Evolutionary conservation across 2,329 filamentous ascomycete genomes (phyloP), one percentile per base, ranked within the genome.

Genomic region (Botryotinia convoluta): DNA sequence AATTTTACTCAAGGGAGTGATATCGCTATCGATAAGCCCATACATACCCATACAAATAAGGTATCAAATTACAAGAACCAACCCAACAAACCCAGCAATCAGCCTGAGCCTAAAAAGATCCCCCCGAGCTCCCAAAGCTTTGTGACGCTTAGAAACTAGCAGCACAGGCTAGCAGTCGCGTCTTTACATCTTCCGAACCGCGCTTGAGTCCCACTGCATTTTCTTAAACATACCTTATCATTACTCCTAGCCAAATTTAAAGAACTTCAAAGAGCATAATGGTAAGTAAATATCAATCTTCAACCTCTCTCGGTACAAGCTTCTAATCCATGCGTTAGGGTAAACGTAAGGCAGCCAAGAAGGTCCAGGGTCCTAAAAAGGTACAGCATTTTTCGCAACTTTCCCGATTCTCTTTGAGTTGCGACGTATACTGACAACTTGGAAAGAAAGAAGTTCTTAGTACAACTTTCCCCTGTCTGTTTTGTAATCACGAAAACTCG

Each of bases 401-500:
- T 37, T 48, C 48, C 71, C 18, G 35, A 62, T 60, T 44, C 26
- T 67, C 61, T 45, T 42, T 4, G 45, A 37, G 60, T 63, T 59
- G 72, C 62, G 51, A 57, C 51, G 57, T 20, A 32, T 45, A 70
- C 67, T 70, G 57, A 69, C 60, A 29, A 44, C 20, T 57, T 37
- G 14, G 39, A 74, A 77, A 92, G 90, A 84, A 88, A 81, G 92
- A 95, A 78, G 88, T 90, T 59, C 87, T 96, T 29, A 87, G 92
- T 5, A 95, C 93, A 4, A 89, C 90, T n/a, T 99, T 99, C 83
- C 93, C 95, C 73, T 99, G 96, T 82, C 90, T 99, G 63, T 99
- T 99, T 85, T 99, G 96, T 87, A 98, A 98, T 82, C 95, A 98
- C 84, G 96, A 98, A 82, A 96, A 94, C 77, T 93, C 95, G 0